A percentile compares a stretch with the other conserved stretches of the same genome.
Evolutionary conservation across 495 filamentous ascomycete species (phyloP).

Genomic region (Pyrenopolyporus hunteri): DNA sequence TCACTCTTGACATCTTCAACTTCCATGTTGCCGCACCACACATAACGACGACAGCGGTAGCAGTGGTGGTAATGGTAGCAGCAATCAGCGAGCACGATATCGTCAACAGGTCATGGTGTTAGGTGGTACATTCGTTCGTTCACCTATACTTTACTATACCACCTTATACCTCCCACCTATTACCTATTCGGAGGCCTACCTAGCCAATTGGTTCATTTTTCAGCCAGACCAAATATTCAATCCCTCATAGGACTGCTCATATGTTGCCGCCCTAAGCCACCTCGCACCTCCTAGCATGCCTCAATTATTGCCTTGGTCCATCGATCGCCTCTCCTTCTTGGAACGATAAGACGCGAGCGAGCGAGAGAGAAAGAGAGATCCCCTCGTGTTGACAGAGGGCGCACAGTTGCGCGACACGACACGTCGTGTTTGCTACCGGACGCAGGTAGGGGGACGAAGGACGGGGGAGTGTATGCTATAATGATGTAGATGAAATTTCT

Average conservation of each 20-base stretch:
- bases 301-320: slow-evolving; percentile 28
- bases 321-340: slow-evolving; percentile 34
- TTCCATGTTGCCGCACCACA: too few relatives aligned
- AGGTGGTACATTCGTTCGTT: too few relatives aligned
- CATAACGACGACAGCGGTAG: too few relatives aligned
- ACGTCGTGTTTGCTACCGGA: slow-evolving; percentile 28
- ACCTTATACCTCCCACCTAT: too few relatives aligned
- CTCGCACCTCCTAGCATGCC: slow-evolving; percentile 33
- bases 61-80: too few relatives aligned
- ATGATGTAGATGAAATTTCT: neutral
- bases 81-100: too few relatives aligned
- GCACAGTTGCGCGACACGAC: slow-evolving; percentile 32
- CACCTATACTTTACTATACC: neutral
- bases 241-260: slow-evolving; percentile 34
- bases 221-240: slow-evolving; percentile 22
- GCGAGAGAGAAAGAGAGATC: neutral
- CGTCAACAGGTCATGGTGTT: too few relatives aligned
- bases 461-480: slow-evolving; percentile 3
- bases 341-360: slow-evolving; percentile 29
- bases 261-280: slow-evolving; percentile 40
- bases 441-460: neutral
- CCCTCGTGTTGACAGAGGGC: slow-evolving; percentile 28
- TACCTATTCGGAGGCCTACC: slow-evolving; percentile 28
- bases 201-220: slow-evolving; percentile 36
- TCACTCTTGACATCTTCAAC: too few relatives aligned